A percentile compares a stretch with the other conserved stretches of the same genome.
These are phyloP conservation scores for Pleurotus giganteus DNA, from an alignment of 768 basidiomycete genomes.

Conservation along the genomic window DNA sequence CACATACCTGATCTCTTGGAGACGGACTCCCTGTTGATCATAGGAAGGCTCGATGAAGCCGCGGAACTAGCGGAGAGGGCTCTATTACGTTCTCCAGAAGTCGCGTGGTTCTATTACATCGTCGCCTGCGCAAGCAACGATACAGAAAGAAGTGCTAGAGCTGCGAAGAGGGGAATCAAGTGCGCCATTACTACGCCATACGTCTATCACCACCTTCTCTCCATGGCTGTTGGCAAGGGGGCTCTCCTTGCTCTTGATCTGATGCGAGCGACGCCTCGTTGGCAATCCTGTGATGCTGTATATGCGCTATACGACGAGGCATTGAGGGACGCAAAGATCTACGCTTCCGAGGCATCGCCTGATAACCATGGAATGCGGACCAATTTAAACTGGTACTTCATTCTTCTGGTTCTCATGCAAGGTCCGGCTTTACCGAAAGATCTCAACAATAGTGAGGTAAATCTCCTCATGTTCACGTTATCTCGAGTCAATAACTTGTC, in stretches of 20 bases:
- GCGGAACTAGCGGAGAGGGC: neutral
- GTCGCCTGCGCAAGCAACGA: neutral
- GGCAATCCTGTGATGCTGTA: neutral
- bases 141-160: neutral
- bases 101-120: neutral
- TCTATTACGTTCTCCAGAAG: neutral
- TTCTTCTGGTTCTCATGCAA: neutral
- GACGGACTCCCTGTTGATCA: neutral
- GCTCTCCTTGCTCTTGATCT: neutral
- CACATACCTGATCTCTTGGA: neutral
- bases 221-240: neutral
- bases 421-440: neutral
- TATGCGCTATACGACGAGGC: neutral
- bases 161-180: neutral
- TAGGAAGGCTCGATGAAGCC: neutral
- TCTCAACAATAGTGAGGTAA: neutral
- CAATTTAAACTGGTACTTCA: neutral
- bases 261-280: neutral
- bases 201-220: neutral
- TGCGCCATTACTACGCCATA: neutral
- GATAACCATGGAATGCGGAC: neutral
- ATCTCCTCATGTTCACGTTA: neutral
- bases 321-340: neutral
- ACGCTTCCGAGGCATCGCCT: neutral
- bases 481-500: neutral